These are phyloP conservation scores for Paramecium biaurelia DNA, from an alignment of 73 alveolate genomes.

Conservation along the genomic window DNA sequence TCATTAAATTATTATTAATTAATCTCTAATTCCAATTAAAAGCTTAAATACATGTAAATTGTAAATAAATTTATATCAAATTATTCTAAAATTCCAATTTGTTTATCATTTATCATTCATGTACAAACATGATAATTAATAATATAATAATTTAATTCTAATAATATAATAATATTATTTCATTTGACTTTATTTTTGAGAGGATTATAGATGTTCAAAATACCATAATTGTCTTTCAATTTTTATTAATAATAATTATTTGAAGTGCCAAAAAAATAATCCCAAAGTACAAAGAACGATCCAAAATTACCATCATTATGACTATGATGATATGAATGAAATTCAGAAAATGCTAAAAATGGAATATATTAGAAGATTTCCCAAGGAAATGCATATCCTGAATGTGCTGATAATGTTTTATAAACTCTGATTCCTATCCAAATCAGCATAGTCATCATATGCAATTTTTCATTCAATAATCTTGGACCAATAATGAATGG, in stretches of 20 bases:
- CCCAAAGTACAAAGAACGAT: constrained; percentile 72
- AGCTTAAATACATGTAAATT: not conserved
- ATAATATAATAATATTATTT: not conserved
- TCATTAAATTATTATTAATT: not conserved
- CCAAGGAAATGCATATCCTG: constrained; percentile 80
- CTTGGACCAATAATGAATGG: constrained; percentile 39
- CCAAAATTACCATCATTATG: constrained; percentile 75
- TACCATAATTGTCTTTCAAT: not conserved
- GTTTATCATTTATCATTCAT: not conserved
- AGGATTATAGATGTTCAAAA: not conserved
- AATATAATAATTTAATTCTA: not conserved
- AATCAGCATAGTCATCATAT: not conserved
- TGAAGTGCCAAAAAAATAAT: constrained; percentile 64
- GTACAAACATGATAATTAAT: not conserved
- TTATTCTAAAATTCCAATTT: not conserved
- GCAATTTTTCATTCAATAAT: not conserved
- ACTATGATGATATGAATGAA: constrained; percentile 76
- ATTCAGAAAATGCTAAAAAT: constrained; percentile 57
- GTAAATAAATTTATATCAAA: not conserved
- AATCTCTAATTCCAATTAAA: not conserved
- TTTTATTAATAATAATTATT: not conserved
- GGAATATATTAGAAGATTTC: constrained; percentile 64
- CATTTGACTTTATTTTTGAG: not conserved
- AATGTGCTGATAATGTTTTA: constrained; percentile 72
- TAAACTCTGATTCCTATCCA: constrained; percentile 65